Base-by-base conservation (phyloP, 257 asterid genomes). In the Solanum commersonii region DNA sequence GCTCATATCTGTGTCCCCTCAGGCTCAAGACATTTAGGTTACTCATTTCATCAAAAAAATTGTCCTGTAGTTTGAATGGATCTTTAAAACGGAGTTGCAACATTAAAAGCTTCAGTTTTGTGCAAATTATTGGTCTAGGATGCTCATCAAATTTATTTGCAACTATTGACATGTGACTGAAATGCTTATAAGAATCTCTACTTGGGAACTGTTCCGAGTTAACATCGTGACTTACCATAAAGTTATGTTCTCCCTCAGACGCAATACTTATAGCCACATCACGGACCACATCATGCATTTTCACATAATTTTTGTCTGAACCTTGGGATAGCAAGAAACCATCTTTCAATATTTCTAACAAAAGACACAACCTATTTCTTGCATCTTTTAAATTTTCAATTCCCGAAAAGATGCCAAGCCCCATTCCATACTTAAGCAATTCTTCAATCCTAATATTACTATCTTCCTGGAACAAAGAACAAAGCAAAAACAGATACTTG, bases 211-310 rank as follows among this genome's bases (percentile, higher is more conserved):
- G 1, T 34, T 34, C 7, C 1, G 1, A 34, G 37, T 34, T 34
- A 5, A 34, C 37, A 34, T 34, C 7, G 37, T 34, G 37, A 34
- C 31, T 63, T 52, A 78, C 87, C 88, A 65, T 46, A 34, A 85
- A 59, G 1, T 8, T 42, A 46, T 70, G 49, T 42, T 86, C 34
- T 11, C 79, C 90, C 44, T 33, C 35, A 4, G 89, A 89, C 5
- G 59, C 88, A 79, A 88, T 56, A 11, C n/a, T 23, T 16, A 88
- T 25, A 35, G 86, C 79, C 7, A 84, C 59, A 11, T 84, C 88
- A 37, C 86, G 60, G 23, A 88, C 83, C 27, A 88, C 86, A 49
- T 88, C 88, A 60, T 85, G 90, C 83, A 88, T 44, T 73, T 65
- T 85, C 8, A 88, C 88, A 78, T 7, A 9, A 1, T 63, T 27